Base-by-base conservation (phyloP, 805 yeast species). In the Blastobotrys terrestris region DNA sequence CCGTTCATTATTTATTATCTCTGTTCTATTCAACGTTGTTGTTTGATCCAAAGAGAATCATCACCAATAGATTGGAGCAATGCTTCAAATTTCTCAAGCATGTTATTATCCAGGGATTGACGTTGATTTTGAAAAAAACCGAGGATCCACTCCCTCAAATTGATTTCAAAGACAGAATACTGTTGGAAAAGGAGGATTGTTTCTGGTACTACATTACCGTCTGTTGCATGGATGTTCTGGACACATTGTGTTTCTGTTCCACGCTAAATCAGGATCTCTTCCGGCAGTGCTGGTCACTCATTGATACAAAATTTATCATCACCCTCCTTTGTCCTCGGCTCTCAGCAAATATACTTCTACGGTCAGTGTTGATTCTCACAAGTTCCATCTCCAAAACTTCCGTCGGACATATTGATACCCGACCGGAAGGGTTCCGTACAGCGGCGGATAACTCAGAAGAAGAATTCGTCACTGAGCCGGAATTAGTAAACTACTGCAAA, bases 351-450 rank as follows among this genome's bases (percentile, higher is more conserved):
- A 20, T 47, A 8, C 15, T 35, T 8, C 15, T 47, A 5, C 40
- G 40, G n/a, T 40, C 50, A 16, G n/a, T 47, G n/a, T 20, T 18
- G 18, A 31, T 47, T 11, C 13, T 54, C 15, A 26, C 42, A 15
- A 42, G 42, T 26, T 51, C 53, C 8, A 47, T 51, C 15, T 40
- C 50, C 11, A 50, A 46, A 4, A 42, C 39, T n/a, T 51, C 53
- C 14, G 20, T 51, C 31, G 53, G 53, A 11, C 53, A 51, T 26
- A 46, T 51, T 31, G 42, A 46, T 31, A 31, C 50, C 11, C 35
- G 35, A 5, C 35, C 35, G 35, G 35, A 26, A 26, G 35, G 35
- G 11, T 26, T 26, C 35, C 35, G 35, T 11, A 20, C 31, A 15
- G 46, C 35, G 13, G 39, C 46, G 20, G 19, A 31, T 5, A 48